Base-by-base conservation (phyloP, 495 filamentous ascomycete species). In the Penicillium macrosclerotiorum region DNA sequence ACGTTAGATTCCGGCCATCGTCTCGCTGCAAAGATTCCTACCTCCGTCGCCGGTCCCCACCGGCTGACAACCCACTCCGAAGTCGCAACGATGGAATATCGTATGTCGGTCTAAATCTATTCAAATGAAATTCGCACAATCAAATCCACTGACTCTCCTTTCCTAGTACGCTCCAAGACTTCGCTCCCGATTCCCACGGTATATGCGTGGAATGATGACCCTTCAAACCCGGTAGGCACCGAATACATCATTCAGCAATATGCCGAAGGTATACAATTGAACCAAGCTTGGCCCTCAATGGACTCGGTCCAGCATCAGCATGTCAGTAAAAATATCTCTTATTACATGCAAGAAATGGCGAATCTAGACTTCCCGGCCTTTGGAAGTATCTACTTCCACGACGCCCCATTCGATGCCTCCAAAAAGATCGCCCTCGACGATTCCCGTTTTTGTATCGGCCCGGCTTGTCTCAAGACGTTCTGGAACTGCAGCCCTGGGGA, bases 221-320 rank as follows among this genome's bases (percentile, higher is more conserved):
- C 51, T 6, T 63, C 57, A 25, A 74, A 68, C 46, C 32, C 65
- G 22, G 55, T 69, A 29, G 68, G 71, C 19, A 50, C 49, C 9
- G 71, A 77, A 45, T 75, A 76, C 41, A 75, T 77, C 42, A 71
- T 77, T 27, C 63, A 67, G 54, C 66, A 74, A 49, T 56, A 69
- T 55, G 64, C 56, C 3, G 18, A 16, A 5, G 71, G 72, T 39
- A 47, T 70, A 40, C 63, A 57, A 30, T 29, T 75, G 43, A 61
- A 70, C 39, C 44, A 69, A 39, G 49, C 36, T 33, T 74, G 71
- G 71, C 56, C 55, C 29, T 39, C 34, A 32, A 73, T 77, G 69
- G 57, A 51, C 45, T 34, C 47, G 17, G 38, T 60, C 27, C 60
- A 75, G 40, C 59, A 72, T 37, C 64, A 69, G 47, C 45, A 48